Evolutionary conservation across 1,284 basidiomycete species (phyloP), one percentile per base, ranked within the genome.

Genomic region (Moesziomyces aphidis): DNA sequence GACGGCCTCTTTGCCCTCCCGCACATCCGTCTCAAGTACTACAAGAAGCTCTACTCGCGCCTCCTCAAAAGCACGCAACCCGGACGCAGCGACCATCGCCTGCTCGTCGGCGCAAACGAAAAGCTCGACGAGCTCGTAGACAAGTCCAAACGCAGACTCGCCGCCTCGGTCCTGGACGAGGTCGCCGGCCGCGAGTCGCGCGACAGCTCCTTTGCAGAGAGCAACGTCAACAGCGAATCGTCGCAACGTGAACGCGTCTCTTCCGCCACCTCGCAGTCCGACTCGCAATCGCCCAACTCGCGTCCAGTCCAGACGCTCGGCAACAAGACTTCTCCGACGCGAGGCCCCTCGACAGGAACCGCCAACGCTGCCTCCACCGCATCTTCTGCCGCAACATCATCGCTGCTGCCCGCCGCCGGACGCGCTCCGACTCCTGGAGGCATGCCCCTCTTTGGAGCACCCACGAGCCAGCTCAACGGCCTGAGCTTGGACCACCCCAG

Each of bases 1-100:
- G 95, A 97, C 79, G 87, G 89, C 13, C 88, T 98, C 23, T 98
- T 98, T 86, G 86, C 92, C 7, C 88, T 97, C 6, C 96, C 96
- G 0, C 92, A 91, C 79, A 87, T 88, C 17, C 90, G 96, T 28
- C 86, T 99, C 61, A 91, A 91, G 77, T 98, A 98, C 86, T 99
- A 97, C 88, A 92, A 91, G 83, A 95, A 93, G 85, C 88, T 99
- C 1, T 99, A 99, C 82, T 88, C 89, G 49, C 90, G 92, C 47
- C 86, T 99, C 39, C 86, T 98, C 61, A 94, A 93, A 86, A 94
- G 91, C 82, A 96, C 94, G 1, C 90, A 90, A 44, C 91, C 93
- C 8, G 95, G 95, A 15, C 88, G 92, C 77, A 94, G 91, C 74
- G 96, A 98, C 83, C 92, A 98, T 83, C 89, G 89, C 26, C 86